Evolutionary conservation across 495 filamentous ascomycete genomes (phyloP), one percentile per base, ranked within the genome.

Genomic region (Trichodelitschia bisporula): DNA sequence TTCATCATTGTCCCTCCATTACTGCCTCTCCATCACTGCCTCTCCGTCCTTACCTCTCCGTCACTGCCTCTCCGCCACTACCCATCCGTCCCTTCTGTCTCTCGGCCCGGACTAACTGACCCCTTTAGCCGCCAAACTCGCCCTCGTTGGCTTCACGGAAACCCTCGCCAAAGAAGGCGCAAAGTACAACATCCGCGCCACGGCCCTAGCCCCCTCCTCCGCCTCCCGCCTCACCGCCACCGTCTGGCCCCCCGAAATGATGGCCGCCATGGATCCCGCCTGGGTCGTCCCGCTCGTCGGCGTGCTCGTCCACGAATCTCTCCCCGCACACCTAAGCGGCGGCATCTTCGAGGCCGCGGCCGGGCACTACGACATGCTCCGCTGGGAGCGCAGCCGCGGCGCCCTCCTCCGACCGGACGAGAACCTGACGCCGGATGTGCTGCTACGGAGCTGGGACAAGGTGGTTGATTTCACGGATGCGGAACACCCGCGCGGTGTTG

Each of bases 161-260:
- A 36, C 37, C 6, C 24, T 39, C 8, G 37, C 37, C 5, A 39
- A 39, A 23, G 37, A 39, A 19, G 37, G 37, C 10, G 26, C 17
- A 2, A 39, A 39, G 17, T 39, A 39, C 27, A 39, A 39, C 20
- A 39, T 39, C 34, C 27, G n/a, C n/a, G 17, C 18, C 23, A 39
- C 36, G 18, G 37, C 29, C 27, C 28, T 36, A 16, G 34, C 33
- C n/a, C 37, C 37, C 11, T 28, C 14, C 4, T 33, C 37, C 6
- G 37, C 37, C 8, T 26, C 19, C 15, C 25, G 37, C 17, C 27
- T 39, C 2, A 39, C 37, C 3, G 19, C 25, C 15, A 39, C 37
- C 2, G 34, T 39, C 2, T 36, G 32, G 37, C 33, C 37, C 6
- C 33, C 36, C 4, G 34, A 39, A n/a, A 36, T 39, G 32, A 35